These are phyloP conservation scores for Oryza glumipatula DNA, from an alignment of 176 grass and related monocot species.

Conservation along the genomic window DNA sequence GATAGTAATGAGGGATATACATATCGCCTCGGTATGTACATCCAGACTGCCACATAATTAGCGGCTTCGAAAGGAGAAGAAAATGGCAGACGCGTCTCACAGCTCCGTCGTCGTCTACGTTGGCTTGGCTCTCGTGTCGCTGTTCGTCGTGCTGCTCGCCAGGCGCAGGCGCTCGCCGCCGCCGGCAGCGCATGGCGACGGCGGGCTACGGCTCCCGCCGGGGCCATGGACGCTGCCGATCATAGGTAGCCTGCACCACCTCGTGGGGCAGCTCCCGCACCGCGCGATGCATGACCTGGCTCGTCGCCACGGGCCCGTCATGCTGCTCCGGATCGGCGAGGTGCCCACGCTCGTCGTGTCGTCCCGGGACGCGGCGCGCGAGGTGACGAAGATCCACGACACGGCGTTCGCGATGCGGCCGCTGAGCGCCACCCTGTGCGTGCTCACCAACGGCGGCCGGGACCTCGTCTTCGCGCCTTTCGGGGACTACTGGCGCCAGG, in stretches of 20 bases:
- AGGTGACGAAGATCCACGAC: constrained; percentile 50
- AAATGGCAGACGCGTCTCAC: no score
- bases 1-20: no score
- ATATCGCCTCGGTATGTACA: no score
- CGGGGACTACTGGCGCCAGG: constrained; percentile 48
- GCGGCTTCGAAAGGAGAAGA: no score
- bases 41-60: no score
- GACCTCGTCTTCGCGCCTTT: constrained; percentile 51
- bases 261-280: constrained; percentile 17
- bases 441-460: constrained; percentile 12
- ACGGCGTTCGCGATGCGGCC: constrained; percentile 39
- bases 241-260: constrained; percentile 55
- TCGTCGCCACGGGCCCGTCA: constrained; percentile 7
- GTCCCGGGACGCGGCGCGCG: constrained; percentile 45
- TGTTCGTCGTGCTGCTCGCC: not conserved
- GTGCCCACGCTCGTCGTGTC: constrained; percentile 45
- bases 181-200: not conserved
- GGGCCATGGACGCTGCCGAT: constrained; percentile 50
- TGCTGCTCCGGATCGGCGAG: constrained; percentile 31
- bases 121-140: not conserved
- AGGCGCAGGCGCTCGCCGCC: not conserved
- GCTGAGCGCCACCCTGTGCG: constrained; percentile 6
- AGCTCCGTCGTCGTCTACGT: no score
- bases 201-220: constrained; percentile 23
- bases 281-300: constrained; percentile 26